Evolutionary conservation across 495 filamentous ascomycete genomes (phyloP).

Genomic region (Penicillium silybi): DNA sequence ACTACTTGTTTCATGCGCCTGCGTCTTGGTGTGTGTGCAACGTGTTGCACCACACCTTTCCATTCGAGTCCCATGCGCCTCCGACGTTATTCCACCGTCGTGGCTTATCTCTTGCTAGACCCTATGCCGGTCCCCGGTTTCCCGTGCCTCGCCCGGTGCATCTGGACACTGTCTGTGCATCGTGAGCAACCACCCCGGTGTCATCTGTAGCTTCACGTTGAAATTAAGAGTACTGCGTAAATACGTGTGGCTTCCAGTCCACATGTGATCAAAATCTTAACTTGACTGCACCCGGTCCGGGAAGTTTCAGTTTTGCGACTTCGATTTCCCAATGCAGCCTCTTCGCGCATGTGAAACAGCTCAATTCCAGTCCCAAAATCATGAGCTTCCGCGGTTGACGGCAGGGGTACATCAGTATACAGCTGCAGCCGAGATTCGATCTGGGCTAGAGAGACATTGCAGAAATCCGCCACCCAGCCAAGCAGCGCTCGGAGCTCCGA

Average conservation of each 20-base stretch:
- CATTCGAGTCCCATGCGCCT: slow-evolving; percentile 2
- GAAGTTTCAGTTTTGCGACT: not conserved
- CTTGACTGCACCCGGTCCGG: slow-evolving; percentile 5
- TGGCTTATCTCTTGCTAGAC: not conserved
- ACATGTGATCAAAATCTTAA: slow-evolving; percentile 18
- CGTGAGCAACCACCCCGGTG: not conserved
- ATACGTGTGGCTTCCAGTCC: slow-evolving; percentile 7
- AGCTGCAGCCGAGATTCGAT: slow-evolving; percentile 4
- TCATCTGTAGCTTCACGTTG: slow-evolving; percentile 5
- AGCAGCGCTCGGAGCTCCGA: not conserved
- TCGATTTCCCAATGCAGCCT: not conserved
- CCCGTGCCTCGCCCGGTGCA: no score
- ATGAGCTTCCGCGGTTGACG: slow-evolving; percentile 13
- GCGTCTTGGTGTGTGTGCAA: not conserved
- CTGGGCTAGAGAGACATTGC: not conserved
- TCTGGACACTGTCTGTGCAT: not conserved
- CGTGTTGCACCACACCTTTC: not conserved
- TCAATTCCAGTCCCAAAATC: not conserved
- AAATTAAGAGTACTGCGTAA: slow-evolving; percentile 6
- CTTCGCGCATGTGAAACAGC: slow-evolving; percentile 13
- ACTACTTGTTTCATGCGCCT: slow-evolving; percentile 20
- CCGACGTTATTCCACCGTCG: not conserved
- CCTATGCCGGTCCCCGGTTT: not conserved
- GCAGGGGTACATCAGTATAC: not conserved
- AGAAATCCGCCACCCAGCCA: slow-evolving; percentile 5